phyloP scores from a whole-genome alignment of 768 basidiomycete species.

The Collybia mongolica region DNA sequence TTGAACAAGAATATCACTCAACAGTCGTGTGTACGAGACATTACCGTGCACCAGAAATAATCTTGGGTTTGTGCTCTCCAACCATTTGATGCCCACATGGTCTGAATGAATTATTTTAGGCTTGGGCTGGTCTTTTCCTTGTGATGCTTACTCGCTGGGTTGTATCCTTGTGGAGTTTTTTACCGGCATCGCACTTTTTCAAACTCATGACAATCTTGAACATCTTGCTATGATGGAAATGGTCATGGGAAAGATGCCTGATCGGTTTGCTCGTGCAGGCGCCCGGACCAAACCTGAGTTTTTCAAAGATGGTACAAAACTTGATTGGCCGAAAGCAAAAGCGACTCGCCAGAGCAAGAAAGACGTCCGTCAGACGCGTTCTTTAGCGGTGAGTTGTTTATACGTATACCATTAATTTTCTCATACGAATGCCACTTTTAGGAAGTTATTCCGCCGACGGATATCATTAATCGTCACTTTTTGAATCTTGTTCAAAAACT shows the following conservation, averaged over 20 bases:
- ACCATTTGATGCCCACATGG: neutral
- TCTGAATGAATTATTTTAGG: slow-evolving; percentile 46
- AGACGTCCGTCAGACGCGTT: slow-evolving; percentile 85
- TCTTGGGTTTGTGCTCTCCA: slow-evolving; percentile 67
- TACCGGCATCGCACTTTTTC: slow-evolving; percentile 97
- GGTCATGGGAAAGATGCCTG: slow-evolving; percentile 98
- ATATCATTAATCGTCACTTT: slow-evolving; percentile 76
- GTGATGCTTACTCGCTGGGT: slow-evolving; percentile 97
- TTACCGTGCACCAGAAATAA: slow-evolving; percentile 99
- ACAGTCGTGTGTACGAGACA: slow-evolving; percentile 97
- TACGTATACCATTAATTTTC: slow-evolving; percentile 5
- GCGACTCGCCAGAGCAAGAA: slow-evolving; percentile 90
- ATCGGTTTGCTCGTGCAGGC: slow-evolving; percentile 74
- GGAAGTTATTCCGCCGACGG: slow-evolving; percentile 84
- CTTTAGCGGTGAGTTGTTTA: slow-evolving; percentile 62
- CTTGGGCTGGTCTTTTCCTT: slow-evolving; percentile 97
- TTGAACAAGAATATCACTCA: slow-evolving; percentile 97
- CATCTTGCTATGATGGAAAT: slow-evolving; percentile 99
- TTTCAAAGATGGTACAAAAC: slow-evolving; percentile 81
- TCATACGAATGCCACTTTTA: slow-evolving; percentile 25
- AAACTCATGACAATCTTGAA: slow-evolving; percentile 98
- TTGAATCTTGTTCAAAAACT: slow-evolving; percentile 85
- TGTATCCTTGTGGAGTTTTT: slow-evolving; percentile 99
- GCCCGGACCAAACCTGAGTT: slow-evolving; percentile 87
- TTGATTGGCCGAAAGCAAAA: slow-evolving; percentile 92